Evolutionary conservation across 192 early-diverging fungal genomes (phyloP).

Genomic region (Obelidium mucronatum): DNA sequence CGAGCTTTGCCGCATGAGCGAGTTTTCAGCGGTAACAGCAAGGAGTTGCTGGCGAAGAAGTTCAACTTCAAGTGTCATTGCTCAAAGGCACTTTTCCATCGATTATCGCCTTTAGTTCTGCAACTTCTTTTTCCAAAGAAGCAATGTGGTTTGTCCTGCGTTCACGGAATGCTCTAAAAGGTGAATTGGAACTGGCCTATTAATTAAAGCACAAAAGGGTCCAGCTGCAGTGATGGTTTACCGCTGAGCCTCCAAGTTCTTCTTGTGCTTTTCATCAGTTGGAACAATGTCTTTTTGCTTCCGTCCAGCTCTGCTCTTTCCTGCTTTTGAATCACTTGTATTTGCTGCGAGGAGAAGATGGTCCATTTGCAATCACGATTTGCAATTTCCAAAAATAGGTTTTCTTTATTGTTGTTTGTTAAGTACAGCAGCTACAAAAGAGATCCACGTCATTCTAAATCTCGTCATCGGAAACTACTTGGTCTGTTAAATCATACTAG

Average conservation of each 20-base stretch:
- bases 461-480: constrained; percentile 1
- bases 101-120: not conserved
- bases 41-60: not conserved
- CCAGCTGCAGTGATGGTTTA: not conserved
- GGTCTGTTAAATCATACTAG: too few species aligned
- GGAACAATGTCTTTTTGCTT: not conserved
- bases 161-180: not conserved
- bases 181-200: too few species aligned
- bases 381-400: too few species aligned
- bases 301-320: not conserved
- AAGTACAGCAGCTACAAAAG: too few species aligned
- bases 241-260: not conserved
- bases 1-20: not conserved
- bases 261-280: not conserved
- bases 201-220: too few species aligned
- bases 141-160: not conserved
- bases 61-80: too few species aligned
- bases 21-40: not conserved
- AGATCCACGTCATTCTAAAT: too few species aligned
- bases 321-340: not conserved
- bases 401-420: too few species aligned
- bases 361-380: too few species aligned
- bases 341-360: too few species aligned
- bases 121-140: not conserved
- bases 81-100: too few species aligned